phyloP scores from a whole-genome alignment of 371 early-diverging fungal species.

The Chytridium lagenaria region DNA sequence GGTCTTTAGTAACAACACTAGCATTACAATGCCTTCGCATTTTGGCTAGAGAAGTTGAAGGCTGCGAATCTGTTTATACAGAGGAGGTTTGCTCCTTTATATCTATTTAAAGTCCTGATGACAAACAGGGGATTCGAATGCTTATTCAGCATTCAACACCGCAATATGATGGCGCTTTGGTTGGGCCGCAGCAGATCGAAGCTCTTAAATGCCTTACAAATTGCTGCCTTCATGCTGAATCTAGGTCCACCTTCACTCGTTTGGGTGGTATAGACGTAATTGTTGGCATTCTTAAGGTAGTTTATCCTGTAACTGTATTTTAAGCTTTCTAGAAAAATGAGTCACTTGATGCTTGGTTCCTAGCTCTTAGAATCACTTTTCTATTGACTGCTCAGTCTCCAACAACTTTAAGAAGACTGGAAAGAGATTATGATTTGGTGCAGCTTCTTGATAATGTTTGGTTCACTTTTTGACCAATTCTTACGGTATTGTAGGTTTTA shows the following conservation, averaged over 20 bases:
- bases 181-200: conserved; percentile 27
- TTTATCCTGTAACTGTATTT: conserved; percentile 31
- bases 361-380: conserved; percentile 29
- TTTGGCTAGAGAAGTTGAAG: conserved; percentile 35
- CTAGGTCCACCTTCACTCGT: conserved; percentile 24
- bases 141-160: conserved; percentile 29
- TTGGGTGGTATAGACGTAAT: conserved; percentile 24
- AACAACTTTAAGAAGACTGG: conserved; percentile 16
- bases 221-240: conserved; percentile 27
- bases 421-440: conserved; percentile 1
- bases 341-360: not conserved
- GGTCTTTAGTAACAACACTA: not conserved
- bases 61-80: conserved; percentile 36
- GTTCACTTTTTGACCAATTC: not conserved
- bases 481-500: not conserved
- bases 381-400: conserved; percentile 36
- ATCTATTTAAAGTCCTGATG: not conserved
- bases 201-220: conserved; percentile 48
- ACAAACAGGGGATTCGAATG: conserved; percentile 27
- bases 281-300: conserved; percentile 26
- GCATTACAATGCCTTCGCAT: conserved; percentile 32
- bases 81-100: not conserved
- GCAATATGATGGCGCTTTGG: not conserved
- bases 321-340: not conserved
- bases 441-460: conserved; percentile 13